Evolutionary conservation across 1,284 basidiomycete genomes (phyloP), one percentile per base, ranked within the genome.

Genomic region (Trichosporon ovoides): DNA sequence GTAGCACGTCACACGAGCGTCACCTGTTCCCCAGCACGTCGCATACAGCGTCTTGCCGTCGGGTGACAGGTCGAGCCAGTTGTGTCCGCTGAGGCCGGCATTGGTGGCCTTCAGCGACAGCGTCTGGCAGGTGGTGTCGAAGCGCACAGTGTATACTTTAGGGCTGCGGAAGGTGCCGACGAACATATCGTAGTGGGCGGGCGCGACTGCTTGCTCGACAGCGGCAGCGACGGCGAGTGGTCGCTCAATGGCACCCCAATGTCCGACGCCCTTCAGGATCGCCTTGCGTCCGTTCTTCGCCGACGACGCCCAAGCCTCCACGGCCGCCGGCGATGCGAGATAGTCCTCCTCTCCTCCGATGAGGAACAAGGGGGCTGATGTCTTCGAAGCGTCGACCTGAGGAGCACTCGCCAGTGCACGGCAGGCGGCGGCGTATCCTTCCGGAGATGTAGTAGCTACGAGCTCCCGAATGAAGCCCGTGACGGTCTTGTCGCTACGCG

Each of bases 81-180:
- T 67, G 60, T 75, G 73, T 2, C 69, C 68, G 9, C 68, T 70
- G 3, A 62, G 51, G 0, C 69, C 70, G 20, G 60, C 51, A 56
- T 63, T 68, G 16, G 52, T 53, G 20, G 46, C n/a, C 36, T 49
- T 24, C 24, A 65, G 58, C 22, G 58, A 36, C 22, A 72, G 64
- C 46, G 71, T 65, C 31, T 56, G 37, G 12, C n/a, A 24, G 13
- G 33, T 31, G 1, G 38, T 14, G 43, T 68, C 62, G 46, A 75
- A 72, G 2, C 61, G 65, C 38, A 75, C 61, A 1, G 67, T 69
- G 60, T 68, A 72, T 24, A 72, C 53, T 28, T 61, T 59, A 0
- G 63, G 63, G 7, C 66, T 66, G 55, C 70, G 66, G 67, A 75
- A 75, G 0, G 73, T 73, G 33, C 73, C 70, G 31, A 75, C 60